Conservation (phyloP, 192 early-diverging fungal species). For the Spizellomyces punctatus region DNA sequence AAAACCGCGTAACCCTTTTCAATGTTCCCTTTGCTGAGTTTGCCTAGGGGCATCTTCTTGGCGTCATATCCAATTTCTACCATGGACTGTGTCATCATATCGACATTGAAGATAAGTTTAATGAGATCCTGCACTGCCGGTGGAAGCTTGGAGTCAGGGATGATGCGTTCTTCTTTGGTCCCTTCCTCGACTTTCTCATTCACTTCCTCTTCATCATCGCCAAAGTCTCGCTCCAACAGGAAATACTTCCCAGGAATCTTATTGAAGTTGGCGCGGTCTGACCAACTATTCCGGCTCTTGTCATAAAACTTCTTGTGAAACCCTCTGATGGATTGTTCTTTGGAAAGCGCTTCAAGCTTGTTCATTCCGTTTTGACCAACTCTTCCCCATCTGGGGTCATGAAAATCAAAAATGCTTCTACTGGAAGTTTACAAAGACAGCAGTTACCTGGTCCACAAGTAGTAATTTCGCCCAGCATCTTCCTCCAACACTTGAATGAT, state of each 20-base stretch:
- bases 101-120: conserved; percentile 69
- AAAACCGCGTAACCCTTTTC: conserved; percentile 58
- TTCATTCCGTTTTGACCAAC: conserved; percentile 68
- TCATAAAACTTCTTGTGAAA: conserved; percentile 68
- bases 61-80: conserved; percentile 72
- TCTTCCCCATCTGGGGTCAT: conserved; percentile 63
- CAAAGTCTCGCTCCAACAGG: conserved; percentile 68
- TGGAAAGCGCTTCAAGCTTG: conserved; percentile 20
- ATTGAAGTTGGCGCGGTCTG: conserved; percentile 54
- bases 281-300: conserved; percentile 75
- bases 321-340: conserved; percentile 12
- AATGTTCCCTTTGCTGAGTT: conserved; percentile 67
- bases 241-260: conserved; percentile 60
- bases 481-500: conserved; percentile 62
- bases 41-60: conserved; percentile 76
- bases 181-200: conserved; percentile 15
- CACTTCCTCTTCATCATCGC: conserved; percentile 48
- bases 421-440: no score
- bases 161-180: background rate
- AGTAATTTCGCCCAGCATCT: conserved; percentile 40
- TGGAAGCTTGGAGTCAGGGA: conserved; percentile 38
- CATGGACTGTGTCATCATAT: conserved; percentile 60
- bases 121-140: conserved; percentile 59
- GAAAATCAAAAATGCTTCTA: no score
- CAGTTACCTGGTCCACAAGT: conserved; percentile 48